These are phyloP conservation scores for Volvariella volvacea DNA, from an alignment of 1,284 basidiomycete species.

Conservation along the genomic window DNA sequence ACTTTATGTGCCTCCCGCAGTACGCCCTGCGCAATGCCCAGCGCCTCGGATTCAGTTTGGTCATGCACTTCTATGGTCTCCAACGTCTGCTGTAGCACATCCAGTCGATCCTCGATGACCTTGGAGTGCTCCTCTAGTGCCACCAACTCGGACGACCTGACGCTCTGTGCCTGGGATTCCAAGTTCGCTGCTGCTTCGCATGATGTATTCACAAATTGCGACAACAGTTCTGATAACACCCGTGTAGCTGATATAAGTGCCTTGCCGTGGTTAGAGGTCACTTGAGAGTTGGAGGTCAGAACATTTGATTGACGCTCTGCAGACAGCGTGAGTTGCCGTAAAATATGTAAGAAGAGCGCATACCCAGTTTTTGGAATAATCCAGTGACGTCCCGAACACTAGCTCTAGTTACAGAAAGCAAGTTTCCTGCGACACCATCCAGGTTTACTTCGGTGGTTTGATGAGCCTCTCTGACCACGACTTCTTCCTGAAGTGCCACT, in stretches of 20 bases:
- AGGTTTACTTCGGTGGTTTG: constrained; percentile 69
- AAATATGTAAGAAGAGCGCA: constrained; percentile 15
- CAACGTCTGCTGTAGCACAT: constrained; percentile 50
- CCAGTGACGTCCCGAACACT: constrained; percentile 68
- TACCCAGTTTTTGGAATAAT: constrained; percentile 82
- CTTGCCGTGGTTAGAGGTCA: constrained; percentile 58
- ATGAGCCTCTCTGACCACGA: constrained; percentile 69
- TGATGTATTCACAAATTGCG: constrained; percentile 56
- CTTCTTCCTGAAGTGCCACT: constrained; percentile 68
- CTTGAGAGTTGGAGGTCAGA: constrained; percentile 60
- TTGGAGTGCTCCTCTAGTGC: constrained; percentile 44
- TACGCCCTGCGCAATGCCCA: constrained; percentile 37
- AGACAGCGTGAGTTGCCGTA: constrained; percentile 5
- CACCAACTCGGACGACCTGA: constrained; percentile 52
- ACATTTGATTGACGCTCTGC: constrained; percentile 72
- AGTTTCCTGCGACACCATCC: constrained; percentile 61
- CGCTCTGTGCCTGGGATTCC: constrained; percentile 47
- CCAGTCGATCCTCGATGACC: constrained; percentile 55
- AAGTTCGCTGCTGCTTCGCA: constrained; percentile 48
- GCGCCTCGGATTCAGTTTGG: constrained; percentile 44
- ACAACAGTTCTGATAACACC: constrained; percentile 51
- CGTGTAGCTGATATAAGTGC: constrained; percentile 46
- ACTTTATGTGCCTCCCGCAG: constrained; percentile 47
- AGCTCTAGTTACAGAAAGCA: constrained; percentile 64
- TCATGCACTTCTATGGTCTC: constrained; percentile 54